Base-by-base conservation (phyloP, 768 basidiomycete species). In the Trametes sanguinea region DNA sequence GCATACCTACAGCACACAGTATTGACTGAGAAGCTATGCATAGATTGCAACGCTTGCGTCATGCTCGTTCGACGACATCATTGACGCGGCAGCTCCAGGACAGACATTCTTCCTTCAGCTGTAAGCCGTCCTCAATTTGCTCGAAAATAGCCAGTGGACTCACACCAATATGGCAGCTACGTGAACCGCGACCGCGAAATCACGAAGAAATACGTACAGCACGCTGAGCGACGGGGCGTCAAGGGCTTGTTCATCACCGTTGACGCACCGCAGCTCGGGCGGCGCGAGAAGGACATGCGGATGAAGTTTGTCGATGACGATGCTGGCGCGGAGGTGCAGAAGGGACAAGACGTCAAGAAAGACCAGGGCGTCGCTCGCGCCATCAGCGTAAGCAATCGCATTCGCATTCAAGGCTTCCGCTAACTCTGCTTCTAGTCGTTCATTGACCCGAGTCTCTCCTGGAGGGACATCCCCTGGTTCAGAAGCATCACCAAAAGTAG, bases 11-110 rank as follows among this genome's bases (percentile, higher is more conserved):
- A 3, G 8, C 13, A 50, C 11, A 11, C 30, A 50, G 6, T 4
- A 29, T 22, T 43, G 14, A 33, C 46, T 17, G 29, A 32, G 48
- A 56, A n/a, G n/a, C 6, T 7, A 33, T 16, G 17, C 10, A 27
- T 69, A 95, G 95, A 95, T 98, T 55, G 94, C 95, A 2, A 98
- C 96, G 1, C 80, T 98, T n/a, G 94, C 96, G 0, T 95, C 92
- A 0, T 98, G 94, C 75, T 92, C 93, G 0, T 97, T 98, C 74
- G 95, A 98, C 71, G 94, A 98, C 73, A 85, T 98, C 54, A 80
- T 97, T 27, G 90, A 95, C 72, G 90, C 86, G 0, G 90, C 93
- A 5, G 76, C 81, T 40, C 88, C 89, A 1, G 87, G 82, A 0
- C 95, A 98, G 75, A 77, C 83, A 5, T 90, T 91, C 70, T 95